Evolutionary conservation across 805 yeast species (phyloP).

Genomic region (Suhomyces sp.): DNA sequence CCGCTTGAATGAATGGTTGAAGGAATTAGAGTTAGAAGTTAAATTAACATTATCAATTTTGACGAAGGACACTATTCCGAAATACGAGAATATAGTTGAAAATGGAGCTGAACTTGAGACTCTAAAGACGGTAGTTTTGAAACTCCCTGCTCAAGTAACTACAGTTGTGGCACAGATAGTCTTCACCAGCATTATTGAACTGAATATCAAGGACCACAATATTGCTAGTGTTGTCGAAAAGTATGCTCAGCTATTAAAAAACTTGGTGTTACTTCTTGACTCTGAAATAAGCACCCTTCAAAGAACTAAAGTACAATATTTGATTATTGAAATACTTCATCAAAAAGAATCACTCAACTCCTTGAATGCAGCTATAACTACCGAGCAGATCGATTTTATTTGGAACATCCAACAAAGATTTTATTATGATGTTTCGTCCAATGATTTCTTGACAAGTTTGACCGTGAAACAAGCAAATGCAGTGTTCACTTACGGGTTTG

Average conservation of each 20-base stretch:
- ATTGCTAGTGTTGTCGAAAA: constrained; percentile 5
- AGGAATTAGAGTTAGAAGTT: constrained; percentile 53
- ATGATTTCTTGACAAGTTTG: constrained; percentile 35
- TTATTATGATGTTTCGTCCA: constrained; percentile 26
- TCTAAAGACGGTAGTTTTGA: constrained; percentile 31
- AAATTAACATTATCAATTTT: constrained; percentile 45
- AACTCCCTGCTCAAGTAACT: constrained; percentile 56
- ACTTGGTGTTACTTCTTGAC: constrained; percentile 27
- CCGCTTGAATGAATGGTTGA: constrained; percentile 61
- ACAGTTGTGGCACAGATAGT: constrained; percentile 54
- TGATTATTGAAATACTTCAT: constrained; percentile 69
- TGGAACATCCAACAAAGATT: constrained; percentile 60
- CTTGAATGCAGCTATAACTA: constrained; percentile 7
- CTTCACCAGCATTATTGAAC: constrained; percentile 52
- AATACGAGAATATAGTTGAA: constrained; percentile 4
- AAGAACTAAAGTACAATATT: constrained; percentile 51
- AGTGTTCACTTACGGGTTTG: constrained; percentile 67
- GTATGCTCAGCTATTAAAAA: constrained; percentile 14
- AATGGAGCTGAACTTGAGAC: not conserved
- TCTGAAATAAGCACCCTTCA: constrained; percentile 22
- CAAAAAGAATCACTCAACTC: constrained; percentile 43
- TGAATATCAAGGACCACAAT: constrained; percentile 11
- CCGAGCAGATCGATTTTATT: constrained; percentile 17
- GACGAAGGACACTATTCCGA: constrained; percentile 28
- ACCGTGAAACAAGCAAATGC: constrained; percentile 53